Base-by-base conservation (phyloP, 164 flowering plant species). In the Akebia trifoliata region DNA sequence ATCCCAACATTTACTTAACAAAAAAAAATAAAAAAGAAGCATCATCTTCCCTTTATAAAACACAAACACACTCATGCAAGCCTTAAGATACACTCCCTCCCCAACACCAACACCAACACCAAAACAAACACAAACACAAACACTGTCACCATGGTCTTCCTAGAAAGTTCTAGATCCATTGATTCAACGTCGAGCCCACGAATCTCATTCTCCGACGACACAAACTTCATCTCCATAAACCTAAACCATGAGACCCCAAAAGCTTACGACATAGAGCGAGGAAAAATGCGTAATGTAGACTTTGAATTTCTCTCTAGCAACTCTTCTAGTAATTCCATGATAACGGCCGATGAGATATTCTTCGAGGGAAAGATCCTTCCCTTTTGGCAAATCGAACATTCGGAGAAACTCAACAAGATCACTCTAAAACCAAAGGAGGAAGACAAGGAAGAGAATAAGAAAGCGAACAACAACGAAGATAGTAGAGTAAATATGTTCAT, bases 291-390 rank as follows among this genome's bases (percentile, higher is more conserved):
- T 15, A 69, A 57, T 21, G 25, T 70, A 12, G 90, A 83, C 2
- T 88, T 88, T 49, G 96, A 88, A 80, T 88, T 88, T 50, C 76
- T 85, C 6, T 79, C 90, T 0, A 67, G 56, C 55, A 58, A 70
- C 38, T 49, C 35, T 8, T 57, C 69, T 12, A 40, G 49, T 59
- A 46, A 64, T 3, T 39, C 67, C 45, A 79, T 84, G 84, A 22
- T 78, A 10, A 61, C 81, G 0, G 96, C 96, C 0, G 96, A 88
- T 47, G 93, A 88, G 76, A 77, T 88, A 44, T 80, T 85, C 72
- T 79, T 61, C 39, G 85, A 88, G 49, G 93, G 96, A 1, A 82
- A 78, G 72, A 58, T 88, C 15, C 78, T 88, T 11, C 92, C 96
- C 24, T 84, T 69, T 53, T 78, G 90, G 86, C 82, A 74, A 46